Evolutionary conservation across 1,139 yeast species (phyloP), one percentile per base, ranked within the genome.

Genomic region (Kurtzmaniella quercitrusa): DNA sequence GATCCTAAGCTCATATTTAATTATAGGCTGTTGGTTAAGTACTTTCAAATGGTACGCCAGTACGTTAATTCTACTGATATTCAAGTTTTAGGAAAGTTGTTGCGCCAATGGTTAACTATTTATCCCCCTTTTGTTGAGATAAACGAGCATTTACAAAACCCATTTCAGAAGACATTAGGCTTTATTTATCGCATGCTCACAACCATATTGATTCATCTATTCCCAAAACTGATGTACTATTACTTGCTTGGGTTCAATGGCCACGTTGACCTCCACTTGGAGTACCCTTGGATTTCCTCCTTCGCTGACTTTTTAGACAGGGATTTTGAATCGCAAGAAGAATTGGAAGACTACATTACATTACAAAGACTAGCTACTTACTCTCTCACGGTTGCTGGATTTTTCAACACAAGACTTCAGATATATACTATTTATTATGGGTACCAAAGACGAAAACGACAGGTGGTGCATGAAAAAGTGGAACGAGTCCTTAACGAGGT

Each of bases 171-270:
- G 16, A 42, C 57, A 1, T 35, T 60, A 2, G 44, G 57, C 43
- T 45, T 51, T 28, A 48, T 61, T 3, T 63, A 49, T 44, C 42
- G 47, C 15, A 39, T 59, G 2, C 38, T 63, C 30, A 42, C 60
- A 2, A 43, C 43, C 3, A 47, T 60, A 5, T 44, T 64, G 26
- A 61, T 60, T 33, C 55, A 54, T 40, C 38, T 64, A 26, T 57
- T 63, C 44, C 69, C 68, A 2, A 41, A 45, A 11, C 57, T 54
- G 7, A 51, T 50, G 38, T 61, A 48, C 41, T 47, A 52, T 30
- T 63, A 59, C 36, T 45, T 62, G 17, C 58, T 60, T 12, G 53
- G 55, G 18, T 64, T 64, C 41, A 46, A 50, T 20, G 67, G 65
- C 3, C 56, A 56, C 14, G 38, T 59, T 5, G 36, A 51, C 2